A percentile compares a stretch with the other conserved stretches of the same genome.
Conservation (phyloP, 768 basidiomycete species). For the Psilocybe azurescens region DNA sequence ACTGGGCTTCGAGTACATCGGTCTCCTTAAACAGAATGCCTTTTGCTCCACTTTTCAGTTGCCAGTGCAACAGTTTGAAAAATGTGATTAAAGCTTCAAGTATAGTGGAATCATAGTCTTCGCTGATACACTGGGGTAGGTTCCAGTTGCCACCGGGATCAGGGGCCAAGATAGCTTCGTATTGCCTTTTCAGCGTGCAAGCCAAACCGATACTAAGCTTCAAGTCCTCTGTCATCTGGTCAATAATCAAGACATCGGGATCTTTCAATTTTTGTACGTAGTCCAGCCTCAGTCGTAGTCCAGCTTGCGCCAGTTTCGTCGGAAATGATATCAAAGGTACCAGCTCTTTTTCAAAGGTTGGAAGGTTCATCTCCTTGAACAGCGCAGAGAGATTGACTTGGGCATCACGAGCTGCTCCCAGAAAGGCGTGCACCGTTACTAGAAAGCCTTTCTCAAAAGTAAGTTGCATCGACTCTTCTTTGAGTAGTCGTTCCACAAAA, state of each 20-base stretch:
- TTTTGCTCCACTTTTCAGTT: conserved; percentile 90
- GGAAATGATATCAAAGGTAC: conserved; percentile 96
- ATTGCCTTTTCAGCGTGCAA: conserved; percentile 94
- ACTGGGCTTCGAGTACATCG: conserved; percentile 95
- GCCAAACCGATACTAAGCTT: conserved; percentile 91
- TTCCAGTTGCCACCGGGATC: conserved; percentile 90
- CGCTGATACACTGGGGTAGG: conserved; percentile 85
- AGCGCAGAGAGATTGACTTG: conserved; percentile 79
- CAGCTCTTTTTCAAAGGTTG: conserved; percentile 87
- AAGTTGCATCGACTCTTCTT: conserved; percentile 95
- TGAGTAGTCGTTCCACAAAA: conserved; percentile 92
- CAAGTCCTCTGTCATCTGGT: conserved; percentile 93
- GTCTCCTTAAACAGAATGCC: conserved; percentile 98
- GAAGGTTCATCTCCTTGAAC: conserved; percentile 90
- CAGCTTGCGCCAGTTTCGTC: conserved; percentile 91
- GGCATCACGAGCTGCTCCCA: conserved; percentile 84
- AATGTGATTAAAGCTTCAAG: conserved; percentile 87
- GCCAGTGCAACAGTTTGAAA: conserved; percentile 95
- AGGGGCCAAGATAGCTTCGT: conserved; percentile 87
- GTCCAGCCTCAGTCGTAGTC: conserved; percentile 86
- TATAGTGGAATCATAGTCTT: conserved; percentile 90
- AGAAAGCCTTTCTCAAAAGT: conserved; percentile 93
- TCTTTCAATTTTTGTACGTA: conserved; percentile 89
- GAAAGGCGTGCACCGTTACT: conserved; percentile 84
- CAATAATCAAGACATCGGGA: conserved; percentile 88